Evolutionary conservation across 2,329 filamentous ascomycete genomes (phyloP).

Genomic region (Akanthomyces dipterigenus): DNA sequence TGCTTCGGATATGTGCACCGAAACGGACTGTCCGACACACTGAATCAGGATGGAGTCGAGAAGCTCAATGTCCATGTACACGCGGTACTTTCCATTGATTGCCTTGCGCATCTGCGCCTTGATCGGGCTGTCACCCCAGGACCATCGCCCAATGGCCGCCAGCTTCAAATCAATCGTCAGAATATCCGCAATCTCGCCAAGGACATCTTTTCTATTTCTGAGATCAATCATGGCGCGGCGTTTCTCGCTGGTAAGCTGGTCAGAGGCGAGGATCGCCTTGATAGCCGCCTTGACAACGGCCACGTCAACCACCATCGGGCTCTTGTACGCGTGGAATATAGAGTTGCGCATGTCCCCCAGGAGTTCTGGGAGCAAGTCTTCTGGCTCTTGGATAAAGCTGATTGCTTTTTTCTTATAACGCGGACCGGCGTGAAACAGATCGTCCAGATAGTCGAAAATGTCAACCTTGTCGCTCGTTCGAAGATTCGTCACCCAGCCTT

Average conservation of each 20-base stretch:
- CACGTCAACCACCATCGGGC: background rate
- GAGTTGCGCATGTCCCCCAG: background rate
- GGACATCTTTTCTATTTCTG: constrained; percentile 17
- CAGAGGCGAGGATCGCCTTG: constrained; percentile 2
- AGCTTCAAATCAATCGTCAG: constrained; percentile 36
- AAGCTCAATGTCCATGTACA: constrained; percentile 48
- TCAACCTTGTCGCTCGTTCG: constrained; percentile 36
- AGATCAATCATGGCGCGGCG: constrained; percentile 11
- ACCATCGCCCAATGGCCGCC: constrained; percentile 27
- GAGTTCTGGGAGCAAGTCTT: background rate
- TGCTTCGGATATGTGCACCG: background rate
- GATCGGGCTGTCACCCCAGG: constrained; percentile 29
- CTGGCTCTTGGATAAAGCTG: background rate
- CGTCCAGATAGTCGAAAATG: constrained; percentile 43
- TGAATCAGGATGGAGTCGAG: constrained; percentile 36
- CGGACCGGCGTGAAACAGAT: constrained; percentile 35
- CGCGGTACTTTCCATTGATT: constrained; percentile 43
- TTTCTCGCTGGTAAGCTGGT: constrained; percentile 12
- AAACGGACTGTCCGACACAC: constrained; percentile 27
- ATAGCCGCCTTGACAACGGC: constrained; percentile 5
- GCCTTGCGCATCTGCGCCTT: constrained; percentile 32
- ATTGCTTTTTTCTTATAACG: background rate
- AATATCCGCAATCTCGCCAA: constrained; percentile 37
- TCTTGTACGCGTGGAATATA: background rate
- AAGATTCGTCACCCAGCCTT: constrained; percentile 46